phyloP scores from a whole-genome alignment of 768 basidiomycete species.

The Rubroboletus pulcherrimus region DNA sequence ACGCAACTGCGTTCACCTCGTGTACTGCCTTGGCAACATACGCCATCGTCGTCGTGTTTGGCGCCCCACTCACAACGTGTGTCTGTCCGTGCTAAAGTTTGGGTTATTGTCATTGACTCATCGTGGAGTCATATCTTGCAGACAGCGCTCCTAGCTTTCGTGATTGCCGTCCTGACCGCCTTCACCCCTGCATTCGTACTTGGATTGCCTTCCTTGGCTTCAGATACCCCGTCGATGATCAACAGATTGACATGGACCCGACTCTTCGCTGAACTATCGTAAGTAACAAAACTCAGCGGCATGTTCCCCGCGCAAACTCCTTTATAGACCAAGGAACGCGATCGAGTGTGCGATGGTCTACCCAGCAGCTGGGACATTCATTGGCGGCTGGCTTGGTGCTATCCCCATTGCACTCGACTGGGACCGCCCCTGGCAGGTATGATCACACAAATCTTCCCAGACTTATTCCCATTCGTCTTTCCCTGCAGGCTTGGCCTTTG shows the following conservation, averaged over 20 bases:
- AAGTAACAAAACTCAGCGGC: conserved; percentile 33
- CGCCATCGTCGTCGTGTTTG: conserved; percentile 58
- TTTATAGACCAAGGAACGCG: conserved; percentile 50
- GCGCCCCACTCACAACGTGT: conserved; percentile 66
- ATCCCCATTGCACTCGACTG: conserved; percentile 91
- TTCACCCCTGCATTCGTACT: conserved; percentile 70
- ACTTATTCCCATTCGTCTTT: not conserved
- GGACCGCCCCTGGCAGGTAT: conserved; percentile 96
- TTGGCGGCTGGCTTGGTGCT: conserved; percentile 79
- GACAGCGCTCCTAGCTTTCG: conserved; percentile 66
- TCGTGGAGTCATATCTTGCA: conserved; percentile 45
- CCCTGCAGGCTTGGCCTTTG: conserved; percentile 76
- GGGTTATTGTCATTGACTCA: not conserved
- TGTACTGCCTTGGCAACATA: conserved; percentile 46
- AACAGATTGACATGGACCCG: conserved; percentile 69
- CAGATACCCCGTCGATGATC: conserved; percentile 42
- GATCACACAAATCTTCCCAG: conserved; percentile 21
- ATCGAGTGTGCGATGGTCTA: conserved; percentile 78
- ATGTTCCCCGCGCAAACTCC: conserved; percentile 1
- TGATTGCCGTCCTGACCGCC: conserved; percentile 61
- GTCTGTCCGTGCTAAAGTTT: conserved; percentile 1
- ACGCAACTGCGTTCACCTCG: conserved; percentile 53
- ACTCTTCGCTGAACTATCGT: conserved; percentile 81
- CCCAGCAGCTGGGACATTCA: conserved; percentile 64
- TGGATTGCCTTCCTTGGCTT: conserved; percentile 52